These are phyloP conservation scores for Porphyra umbilicalis DNA, from an alignment of 31 red algal genomes.

Conservation along the genomic window DNA sequence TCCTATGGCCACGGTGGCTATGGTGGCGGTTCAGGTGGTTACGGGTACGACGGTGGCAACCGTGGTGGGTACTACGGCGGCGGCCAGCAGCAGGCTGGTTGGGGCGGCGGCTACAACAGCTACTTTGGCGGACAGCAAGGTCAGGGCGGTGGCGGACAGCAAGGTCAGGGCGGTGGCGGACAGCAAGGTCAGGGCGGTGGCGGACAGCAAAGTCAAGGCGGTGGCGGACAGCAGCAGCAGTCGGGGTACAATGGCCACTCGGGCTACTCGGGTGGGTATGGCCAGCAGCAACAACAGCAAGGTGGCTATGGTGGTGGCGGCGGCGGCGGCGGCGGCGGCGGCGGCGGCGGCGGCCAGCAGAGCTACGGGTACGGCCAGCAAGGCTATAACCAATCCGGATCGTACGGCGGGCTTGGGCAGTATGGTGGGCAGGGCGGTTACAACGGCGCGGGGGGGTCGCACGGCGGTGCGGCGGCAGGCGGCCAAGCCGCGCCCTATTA, in stretches of 20 bases:
- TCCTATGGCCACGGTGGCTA: background rate
- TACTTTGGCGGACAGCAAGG: background rate
- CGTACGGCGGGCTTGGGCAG: background rate
- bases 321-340: too few relatives aligned
- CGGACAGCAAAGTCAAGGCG: background rate
- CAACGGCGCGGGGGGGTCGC: background rate
- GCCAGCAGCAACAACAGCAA: background rate
- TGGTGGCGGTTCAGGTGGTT: background rate
- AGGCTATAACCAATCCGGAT: background rate
- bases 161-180: background rate
- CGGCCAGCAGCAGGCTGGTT: background rate
- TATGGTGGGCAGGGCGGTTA: background rate
- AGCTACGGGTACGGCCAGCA: background rate
- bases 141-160: background rate
- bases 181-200: background rate
- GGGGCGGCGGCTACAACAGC: background rate
- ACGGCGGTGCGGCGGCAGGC: too few relatives aligned
- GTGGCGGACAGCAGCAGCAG: background rate
- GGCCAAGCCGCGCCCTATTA: background rate
- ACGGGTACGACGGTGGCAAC: background rate
- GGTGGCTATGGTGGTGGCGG: background rate
- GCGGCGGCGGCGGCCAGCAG: background rate
- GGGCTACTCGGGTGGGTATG: background rate
- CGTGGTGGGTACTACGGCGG: background rate
- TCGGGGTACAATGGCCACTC: background rate